Base-by-base conservation (phyloP, 2,329 filamentous ascomycete species). In the Paracoccidioides lutzii region DNA sequence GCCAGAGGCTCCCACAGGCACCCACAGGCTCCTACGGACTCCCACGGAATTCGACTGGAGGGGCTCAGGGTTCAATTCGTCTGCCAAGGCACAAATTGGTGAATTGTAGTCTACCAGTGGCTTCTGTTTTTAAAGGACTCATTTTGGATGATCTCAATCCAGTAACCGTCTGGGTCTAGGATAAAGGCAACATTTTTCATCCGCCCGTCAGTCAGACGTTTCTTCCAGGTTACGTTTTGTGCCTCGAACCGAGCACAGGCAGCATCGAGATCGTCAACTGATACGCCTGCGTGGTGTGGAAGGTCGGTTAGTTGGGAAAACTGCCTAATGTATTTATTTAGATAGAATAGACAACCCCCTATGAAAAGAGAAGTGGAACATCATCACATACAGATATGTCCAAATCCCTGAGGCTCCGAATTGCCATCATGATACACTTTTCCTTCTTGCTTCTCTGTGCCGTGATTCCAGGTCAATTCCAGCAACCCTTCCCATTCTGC, bases 171-270 rank as follows among this genome's bases (percentile, higher is more conserved):
- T 0, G 90, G 90, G 63, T 91, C 91, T 50, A 95, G 76, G 49
- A 97, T 74, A 67, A 97, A 97, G 0, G 93, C 93, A 54, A 97
- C 84, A 61, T 93, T 88, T 78, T 88, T 91, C 90, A 96, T 95
- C 50, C 76, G 71, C 1, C 91, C 91, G 60, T 97, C 91, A 1
- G 88, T 95, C 59, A 97, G 78, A 61, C 88, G 80, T 83, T 97
- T 97, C 82, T 95, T 95, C 88, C 90, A 98, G 71, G 80, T 84
- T 55, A 91, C 86, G 5, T 85, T 81, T 66, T 88, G 75, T 55
- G 83, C 81, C 69, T 97, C 93, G 63, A 97, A 90, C 12, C 90
- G 81, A 66, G 84, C 75, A 73, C 91, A 96, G 8, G 93, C 90
- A 6, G 86, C 85, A 54, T 93, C 84, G n/a, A 97, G 68, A 67